These are phyloP conservation scores for Lachancea cidri DNA, from an alignment of 805 yeast genomes.

Conservation along the genomic window DNA sequence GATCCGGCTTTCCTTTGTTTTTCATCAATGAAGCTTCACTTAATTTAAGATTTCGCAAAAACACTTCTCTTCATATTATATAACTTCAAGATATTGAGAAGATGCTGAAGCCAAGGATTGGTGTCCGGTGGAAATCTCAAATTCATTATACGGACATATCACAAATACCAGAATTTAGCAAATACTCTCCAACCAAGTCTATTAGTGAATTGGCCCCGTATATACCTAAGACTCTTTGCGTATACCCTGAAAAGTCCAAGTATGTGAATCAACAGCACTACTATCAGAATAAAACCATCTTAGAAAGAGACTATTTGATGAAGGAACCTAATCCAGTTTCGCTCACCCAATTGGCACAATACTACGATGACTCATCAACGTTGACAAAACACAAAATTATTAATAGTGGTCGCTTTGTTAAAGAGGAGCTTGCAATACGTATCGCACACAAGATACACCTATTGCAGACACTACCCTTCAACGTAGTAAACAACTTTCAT, in stretches of 20 bases:
- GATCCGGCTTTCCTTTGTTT: too few species aligned
- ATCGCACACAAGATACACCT: constrained; percentile 75
- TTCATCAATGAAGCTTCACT: background rate
- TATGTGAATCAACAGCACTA: constrained; percentile 68
- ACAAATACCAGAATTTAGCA: constrained; percentile 33
- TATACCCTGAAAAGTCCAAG: constrained; percentile 39
- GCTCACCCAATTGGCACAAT: constrained; percentile 82
- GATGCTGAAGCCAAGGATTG: background rate
- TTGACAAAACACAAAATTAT: constrained; percentile 73
- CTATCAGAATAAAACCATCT: constrained; percentile 49
- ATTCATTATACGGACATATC: constrained; percentile 21
- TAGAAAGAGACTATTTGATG: constrained; percentile 30
- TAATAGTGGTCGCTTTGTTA: constrained; percentile 81
- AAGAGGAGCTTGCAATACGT: constrained; percentile 78
- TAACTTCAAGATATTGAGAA: too few species aligned
- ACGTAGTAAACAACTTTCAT: constrained; percentile 79
- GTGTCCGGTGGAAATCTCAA: constrained; percentile 15
- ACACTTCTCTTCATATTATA: background rate
- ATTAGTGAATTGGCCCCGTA: constrained; percentile 34
- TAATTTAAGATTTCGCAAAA: background rate
- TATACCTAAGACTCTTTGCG: constrained; percentile 32
- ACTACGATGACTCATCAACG: constrained; percentile 56
- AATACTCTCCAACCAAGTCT: constrained; percentile 32
- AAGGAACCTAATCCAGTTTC: constrained; percentile 85
- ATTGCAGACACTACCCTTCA: constrained; percentile 76